phyloP scores from a whole-genome alignment of 2,329 filamentous ascomycete species.

The Trichoderma polysporum region DNA sequence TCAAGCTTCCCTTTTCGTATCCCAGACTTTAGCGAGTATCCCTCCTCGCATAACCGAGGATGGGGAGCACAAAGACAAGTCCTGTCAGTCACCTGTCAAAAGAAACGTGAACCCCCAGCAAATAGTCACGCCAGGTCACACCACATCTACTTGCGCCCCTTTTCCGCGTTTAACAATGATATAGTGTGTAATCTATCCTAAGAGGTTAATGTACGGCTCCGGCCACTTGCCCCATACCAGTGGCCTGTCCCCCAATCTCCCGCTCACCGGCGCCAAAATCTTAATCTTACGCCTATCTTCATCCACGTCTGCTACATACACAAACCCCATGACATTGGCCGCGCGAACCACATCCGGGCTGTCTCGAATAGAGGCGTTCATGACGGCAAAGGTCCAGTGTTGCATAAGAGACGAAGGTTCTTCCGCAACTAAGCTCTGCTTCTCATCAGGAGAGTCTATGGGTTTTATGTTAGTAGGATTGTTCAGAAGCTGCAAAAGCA shows the following conservation, averaged over 20 bases:
- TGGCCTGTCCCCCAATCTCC: constrained; percentile 74
- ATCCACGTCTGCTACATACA: constrained; percentile 91
- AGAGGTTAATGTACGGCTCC: constrained; percentile 75
- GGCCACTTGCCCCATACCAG: constrained; percentile 86
- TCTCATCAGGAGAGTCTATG: constrained; percentile 28
- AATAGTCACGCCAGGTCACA: neutral
- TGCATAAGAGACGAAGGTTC: constrained; percentile 67
- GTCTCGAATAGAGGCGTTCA: constrained; percentile 71
- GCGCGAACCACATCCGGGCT: constrained; percentile 71
- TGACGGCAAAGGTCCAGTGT: constrained; percentile 81
- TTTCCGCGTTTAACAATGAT: neutral
- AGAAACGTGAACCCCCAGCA: neutral
- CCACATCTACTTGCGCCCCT: neutral
- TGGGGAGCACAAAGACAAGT: neutral
- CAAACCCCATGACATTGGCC: constrained; percentile 84
- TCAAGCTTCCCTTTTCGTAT: no score
- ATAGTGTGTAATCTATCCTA: constrained; percentile 46
- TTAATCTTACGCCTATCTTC: constrained; percentile 77
- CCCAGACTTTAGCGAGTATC: neutral
- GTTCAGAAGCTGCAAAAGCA: neutral
- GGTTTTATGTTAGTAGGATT: neutral
- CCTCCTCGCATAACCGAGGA: neutral
- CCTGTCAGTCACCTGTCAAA: neutral
- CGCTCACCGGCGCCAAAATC: constrained; percentile 79
- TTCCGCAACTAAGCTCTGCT: constrained; percentile 58